A percentile compares a stretch with the other conserved stretches of the same genome.
Conservation (phyloP, 2,329 filamentous ascomycete species). For the Botryosphaeria dothidea region DNA sequence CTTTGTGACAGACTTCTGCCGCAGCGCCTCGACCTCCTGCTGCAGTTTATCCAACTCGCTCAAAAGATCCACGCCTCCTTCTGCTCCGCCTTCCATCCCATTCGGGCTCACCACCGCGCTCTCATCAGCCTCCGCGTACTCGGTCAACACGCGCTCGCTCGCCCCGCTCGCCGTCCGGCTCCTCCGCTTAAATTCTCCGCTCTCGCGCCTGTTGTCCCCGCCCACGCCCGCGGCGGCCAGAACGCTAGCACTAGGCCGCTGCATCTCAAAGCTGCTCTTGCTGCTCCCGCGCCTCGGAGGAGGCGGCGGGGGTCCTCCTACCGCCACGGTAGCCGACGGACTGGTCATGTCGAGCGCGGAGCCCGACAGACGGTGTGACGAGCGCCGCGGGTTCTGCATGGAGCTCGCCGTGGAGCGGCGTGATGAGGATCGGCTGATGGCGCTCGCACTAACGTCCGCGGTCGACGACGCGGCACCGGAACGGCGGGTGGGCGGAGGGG, state of each 20-base stretch:
- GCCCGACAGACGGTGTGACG: conserved; percentile 9
- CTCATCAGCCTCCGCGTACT: background rate
- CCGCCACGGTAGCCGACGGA: background rate
- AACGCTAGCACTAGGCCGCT: conserved; percentile 1
- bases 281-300: conserved; percentile 16
- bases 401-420: conserved; percentile 18
- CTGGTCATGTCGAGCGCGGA: conserved; percentile 11
- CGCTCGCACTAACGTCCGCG: background rate
- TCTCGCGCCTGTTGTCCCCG: background rate
- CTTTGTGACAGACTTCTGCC: conserved; percentile 20
- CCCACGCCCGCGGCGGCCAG: background rate
- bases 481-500: conserved; percentile 12
- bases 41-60: conserved; percentile 43
- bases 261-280: conserved; percentile 19
- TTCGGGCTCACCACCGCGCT: background rate
- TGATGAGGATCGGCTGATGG: conserved; percentile 6
- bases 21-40: conserved; percentile 40
- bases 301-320: conserved; percentile 4
- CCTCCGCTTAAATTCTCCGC: background rate
- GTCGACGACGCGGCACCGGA: conserved; percentile 13
- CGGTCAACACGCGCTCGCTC: conserved; percentile 2
- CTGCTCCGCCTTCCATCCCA: background rate
- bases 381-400: conserved; percentile 9
- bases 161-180: conserved; percentile 8
- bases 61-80: conserved; percentile 29